Conservation (phyloP, 1,284 basidiomycete species). For the Tilletia horrida region DNA sequence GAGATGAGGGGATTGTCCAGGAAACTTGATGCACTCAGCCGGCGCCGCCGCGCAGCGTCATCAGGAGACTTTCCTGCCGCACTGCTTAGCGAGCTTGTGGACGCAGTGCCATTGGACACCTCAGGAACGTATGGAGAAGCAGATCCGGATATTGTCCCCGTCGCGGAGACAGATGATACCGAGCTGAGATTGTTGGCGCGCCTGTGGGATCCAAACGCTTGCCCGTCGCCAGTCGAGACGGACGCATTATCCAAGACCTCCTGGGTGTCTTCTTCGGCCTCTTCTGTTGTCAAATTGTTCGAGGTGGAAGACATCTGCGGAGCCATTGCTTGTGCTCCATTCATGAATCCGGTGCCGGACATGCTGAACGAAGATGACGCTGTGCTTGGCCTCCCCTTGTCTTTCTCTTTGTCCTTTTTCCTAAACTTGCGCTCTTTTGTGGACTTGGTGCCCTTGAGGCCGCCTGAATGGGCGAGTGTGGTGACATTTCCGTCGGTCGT, state of each 20-base stretch:
- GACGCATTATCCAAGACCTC: slow-evolving; percentile 8
- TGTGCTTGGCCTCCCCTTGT: slow-evolving; percentile 1
- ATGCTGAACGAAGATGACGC: neutral
- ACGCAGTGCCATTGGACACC: neutral
- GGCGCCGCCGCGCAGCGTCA: neutral
- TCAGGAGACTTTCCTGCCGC: neutral
- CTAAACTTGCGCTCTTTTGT: slow-evolving; percentile 13
- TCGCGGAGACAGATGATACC: neutral
- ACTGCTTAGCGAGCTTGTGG: neutral
- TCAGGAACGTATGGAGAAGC: neutral
- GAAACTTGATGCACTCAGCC: neutral
- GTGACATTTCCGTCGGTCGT: neutral
- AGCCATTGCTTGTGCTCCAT: neutral
- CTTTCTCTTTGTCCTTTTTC: slow-evolving; percentile 16
- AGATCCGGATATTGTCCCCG: neutral
- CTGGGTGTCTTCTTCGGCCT: slow-evolving; percentile 1
- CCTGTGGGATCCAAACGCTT: neutral
- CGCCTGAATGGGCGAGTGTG: neutral
- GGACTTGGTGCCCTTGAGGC: neutral
- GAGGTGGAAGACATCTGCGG: neutral
- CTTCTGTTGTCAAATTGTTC: neutral
- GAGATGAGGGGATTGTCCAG: neutral
- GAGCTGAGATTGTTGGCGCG: neutral
- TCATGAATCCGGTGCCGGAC: neutral
- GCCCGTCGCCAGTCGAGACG: neutral